phyloP scores from a whole-genome alignment of 2,329 filamentous ascomycete genomes.

The Penicillium sp. region DNA sequence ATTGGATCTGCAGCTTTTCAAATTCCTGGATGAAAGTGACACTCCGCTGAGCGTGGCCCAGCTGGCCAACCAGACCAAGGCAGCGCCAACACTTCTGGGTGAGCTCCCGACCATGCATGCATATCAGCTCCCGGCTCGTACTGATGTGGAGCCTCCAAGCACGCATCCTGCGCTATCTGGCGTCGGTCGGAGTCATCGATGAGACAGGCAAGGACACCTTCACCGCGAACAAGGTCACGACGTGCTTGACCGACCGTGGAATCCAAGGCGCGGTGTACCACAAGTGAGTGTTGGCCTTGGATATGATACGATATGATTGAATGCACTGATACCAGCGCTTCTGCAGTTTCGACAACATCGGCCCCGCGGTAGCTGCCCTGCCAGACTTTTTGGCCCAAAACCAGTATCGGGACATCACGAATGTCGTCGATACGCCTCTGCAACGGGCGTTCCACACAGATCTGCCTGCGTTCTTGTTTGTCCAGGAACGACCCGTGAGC shows the following conservation, averaged over 20 bases:
- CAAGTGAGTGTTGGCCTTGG: conserved; percentile 11
- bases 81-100: conserved; percentile 18
- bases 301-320: no score
- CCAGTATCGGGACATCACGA: background rate
- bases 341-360: conserved; percentile 8
- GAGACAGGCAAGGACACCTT: conserved; percentile 17
- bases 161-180: conserved; percentile 26
- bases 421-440: conserved; percentile 13
- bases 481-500: conserved; percentile 18
- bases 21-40: conserved; percentile 9
- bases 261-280: conserved; percentile 21
- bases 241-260: conserved; percentile 14
- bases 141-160: conserved; percentile 7
- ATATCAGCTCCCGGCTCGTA: background rate
- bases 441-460: conserved; percentile 26
- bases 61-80: conserved; percentile 10
- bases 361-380: background rate
- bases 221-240: conserved; percentile 21
- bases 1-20: conserved; percentile 22
- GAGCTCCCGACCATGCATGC: background rate
- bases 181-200: conserved; percentile 16
- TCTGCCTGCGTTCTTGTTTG: conserved; percentile 20
- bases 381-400: background rate
- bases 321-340: conserved; percentile 12
- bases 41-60: conserved; percentile 14